A percentile compares a stretch with the other conserved stretches of the same genome.
Conservation (phyloP, 257 asterid genomes). For the Solanum chmielewskii region DNA sequence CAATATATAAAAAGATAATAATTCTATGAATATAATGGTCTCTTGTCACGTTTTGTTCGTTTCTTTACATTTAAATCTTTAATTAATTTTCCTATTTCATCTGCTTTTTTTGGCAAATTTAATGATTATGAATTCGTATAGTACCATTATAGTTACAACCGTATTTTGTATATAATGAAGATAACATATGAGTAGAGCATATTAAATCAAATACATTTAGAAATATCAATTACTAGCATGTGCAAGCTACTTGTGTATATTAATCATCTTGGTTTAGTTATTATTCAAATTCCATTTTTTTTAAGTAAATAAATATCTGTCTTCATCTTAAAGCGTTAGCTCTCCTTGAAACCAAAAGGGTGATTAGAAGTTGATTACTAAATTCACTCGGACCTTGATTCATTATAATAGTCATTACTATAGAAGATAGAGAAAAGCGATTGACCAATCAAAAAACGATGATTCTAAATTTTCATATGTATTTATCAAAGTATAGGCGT, state of each 20-base stretch:
- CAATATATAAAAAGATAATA: neutral
- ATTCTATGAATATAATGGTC: neutral
- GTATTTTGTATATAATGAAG: neutral
- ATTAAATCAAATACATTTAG: neutral
- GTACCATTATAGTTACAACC: neutral
- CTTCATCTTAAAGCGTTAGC: neutral
- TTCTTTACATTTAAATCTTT: neutral
- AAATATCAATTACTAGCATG: neutral
- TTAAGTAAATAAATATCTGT: neutral
- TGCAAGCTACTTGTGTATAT: neutral
- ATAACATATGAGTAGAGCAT: neutral
- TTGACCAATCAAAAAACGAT: neutral
- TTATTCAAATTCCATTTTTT: neutral
- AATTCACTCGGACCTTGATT: neutral
- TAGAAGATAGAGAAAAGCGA: neutral
- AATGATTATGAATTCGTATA: neutral
- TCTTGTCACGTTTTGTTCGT: neutral
- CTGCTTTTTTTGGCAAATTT: neutral
- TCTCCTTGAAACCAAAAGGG: neutral
- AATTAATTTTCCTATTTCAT: neutral
- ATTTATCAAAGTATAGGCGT: neutral
- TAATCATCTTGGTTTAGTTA: neutral
- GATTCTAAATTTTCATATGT: no score
- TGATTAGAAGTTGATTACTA: neutral
- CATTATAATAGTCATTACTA: neutral